These are phyloP conservation scores for Kodamaea derodonti DNA, from an alignment of 1,139 yeast species.

Conservation along the genomic window DNA sequence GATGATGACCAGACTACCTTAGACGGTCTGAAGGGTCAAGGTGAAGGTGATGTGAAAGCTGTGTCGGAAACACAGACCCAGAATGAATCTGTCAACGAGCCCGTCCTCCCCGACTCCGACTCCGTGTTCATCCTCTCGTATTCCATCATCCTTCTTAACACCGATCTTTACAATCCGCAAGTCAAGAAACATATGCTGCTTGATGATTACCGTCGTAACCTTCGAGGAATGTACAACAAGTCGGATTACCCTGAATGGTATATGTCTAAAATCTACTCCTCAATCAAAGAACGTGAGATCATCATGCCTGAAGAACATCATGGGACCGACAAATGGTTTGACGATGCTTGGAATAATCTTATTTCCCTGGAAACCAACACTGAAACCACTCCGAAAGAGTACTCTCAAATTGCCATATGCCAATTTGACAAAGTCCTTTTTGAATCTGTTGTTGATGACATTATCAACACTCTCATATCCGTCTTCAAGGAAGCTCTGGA, in stretches of 20 bases:
- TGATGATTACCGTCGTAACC: slow-evolving; percentile 74
- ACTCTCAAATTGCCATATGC: slow-evolving; percentile 23
- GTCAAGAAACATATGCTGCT: slow-evolving; percentile 84
- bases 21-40: no score
- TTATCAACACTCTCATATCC: slow-evolving; percentile 65
- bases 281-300: slow-evolving; percentile 83
- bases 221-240: slow-evolving; percentile 74
- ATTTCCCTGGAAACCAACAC: slow-evolving; percentile 47
- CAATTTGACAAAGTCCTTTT: slow-evolving; percentile 71
- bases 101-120: slow-evolving; percentile 67
- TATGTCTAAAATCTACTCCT: slow-evolving; percentile 70
- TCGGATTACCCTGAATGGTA: slow-evolving; percentile 86
- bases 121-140: slow-evolving; percentile 70
- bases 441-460: slow-evolving; percentile 53
- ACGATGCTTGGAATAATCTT: slow-evolving; percentile 86
- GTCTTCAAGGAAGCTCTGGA: slow-evolving; percentile 88
- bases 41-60: no score
- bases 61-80: no score
- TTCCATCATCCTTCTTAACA: slow-evolving; percentile 73
- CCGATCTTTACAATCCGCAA: slow-evolving; percentile 76
- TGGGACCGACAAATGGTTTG: slow-evolving; percentile 84
- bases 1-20: no score
- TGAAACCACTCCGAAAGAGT: slow-evolving; percentile 15
- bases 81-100: no score
- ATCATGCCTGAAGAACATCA: slow-evolving; percentile 98